These are phyloP conservation scores for Blastomyces parvus DNA, from an alignment of 2,329 filamentous ascomycete species.

Conservation along the genomic window DNA sequence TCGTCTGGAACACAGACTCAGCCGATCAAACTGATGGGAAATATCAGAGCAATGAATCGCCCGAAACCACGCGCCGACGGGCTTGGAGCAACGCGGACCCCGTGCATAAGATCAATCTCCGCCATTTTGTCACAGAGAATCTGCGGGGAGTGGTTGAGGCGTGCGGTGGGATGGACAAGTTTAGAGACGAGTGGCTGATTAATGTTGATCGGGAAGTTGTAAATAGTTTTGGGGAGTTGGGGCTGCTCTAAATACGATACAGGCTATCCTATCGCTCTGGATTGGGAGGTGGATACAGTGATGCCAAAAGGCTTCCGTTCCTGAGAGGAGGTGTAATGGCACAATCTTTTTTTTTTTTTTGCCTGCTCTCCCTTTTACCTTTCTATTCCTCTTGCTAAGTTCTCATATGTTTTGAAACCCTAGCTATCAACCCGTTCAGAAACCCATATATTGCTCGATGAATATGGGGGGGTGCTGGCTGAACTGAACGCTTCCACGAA, in stretches of 20 bases:
- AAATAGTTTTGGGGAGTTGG: constrained; percentile 19
- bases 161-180: constrained; percentile 35
- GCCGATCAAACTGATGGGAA: constrained; percentile 26
- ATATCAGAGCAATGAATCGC: constrained; percentile 29
- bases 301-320: not conserved
- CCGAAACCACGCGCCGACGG: constrained; percentile 34
- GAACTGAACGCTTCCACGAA: not conserved
- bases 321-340: not conserved
- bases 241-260: constrained; percentile 9
- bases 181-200: constrained; percentile 35
- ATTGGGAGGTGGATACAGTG: not conserved
- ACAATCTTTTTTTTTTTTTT: not conserved
- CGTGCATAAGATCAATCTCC: constrained; percentile 37
- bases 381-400: not conserved
- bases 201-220: constrained; percentile 38
- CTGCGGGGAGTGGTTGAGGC: constrained; percentile 31
- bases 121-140: constrained; percentile 36
- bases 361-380: not conserved
- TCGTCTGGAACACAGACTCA: constrained; percentile 27
- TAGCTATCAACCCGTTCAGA: not conserved
- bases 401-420: not conserved
- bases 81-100: constrained; percentile 34
- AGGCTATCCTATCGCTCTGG: not conserved
- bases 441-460: not conserved
- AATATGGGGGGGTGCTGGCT: too few species aligned